A percentile compares a stretch with the other conserved stretches of the same genome.
Conservation (phyloP, 2,329 filamentous ascomycete species). For the Clarireedia homoeocarpa region DNA sequence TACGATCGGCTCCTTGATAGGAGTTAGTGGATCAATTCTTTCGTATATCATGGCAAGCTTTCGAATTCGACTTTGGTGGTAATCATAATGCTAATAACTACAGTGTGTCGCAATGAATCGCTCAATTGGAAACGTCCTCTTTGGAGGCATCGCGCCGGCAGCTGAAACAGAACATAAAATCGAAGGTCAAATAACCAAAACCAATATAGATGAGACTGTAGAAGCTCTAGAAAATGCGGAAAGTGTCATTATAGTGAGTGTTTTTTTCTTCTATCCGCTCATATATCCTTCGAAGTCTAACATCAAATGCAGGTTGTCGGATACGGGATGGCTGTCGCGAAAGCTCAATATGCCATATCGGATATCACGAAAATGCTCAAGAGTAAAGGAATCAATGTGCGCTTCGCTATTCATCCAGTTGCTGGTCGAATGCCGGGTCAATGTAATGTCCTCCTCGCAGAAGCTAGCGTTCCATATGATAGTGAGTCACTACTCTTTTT, state of each 20-base stretch:
- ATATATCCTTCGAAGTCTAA: not conserved
- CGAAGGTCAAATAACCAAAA: conserved; percentile 71
- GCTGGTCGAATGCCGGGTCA: conserved; percentile 90
- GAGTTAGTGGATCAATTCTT: conserved; percentile 80
- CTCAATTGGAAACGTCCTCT: conserved; percentile 80
- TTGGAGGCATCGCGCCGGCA: conserved; percentile 68
- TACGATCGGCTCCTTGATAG: conserved; percentile 78
- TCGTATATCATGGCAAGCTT: conserved; percentile 61
- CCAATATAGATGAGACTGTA: conserved; percentile 71
- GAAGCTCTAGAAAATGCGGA: conserved; percentile 70
- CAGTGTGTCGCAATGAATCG: conserved; percentile 83
- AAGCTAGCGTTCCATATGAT: conserved; percentile 83
- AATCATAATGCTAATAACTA: conserved; percentile 32
- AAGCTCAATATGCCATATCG: conserved; percentile 84
- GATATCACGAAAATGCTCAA: conserved; percentile 71
- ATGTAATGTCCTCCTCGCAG: conserved; percentile 83
- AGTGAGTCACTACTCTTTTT: conserved; percentile 35
- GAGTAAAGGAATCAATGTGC: conserved; percentile 69
- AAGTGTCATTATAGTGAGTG: conserved; percentile 62
- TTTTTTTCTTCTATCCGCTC: not conserved
- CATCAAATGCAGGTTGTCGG: conserved; percentile 46
- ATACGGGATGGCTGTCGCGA: conserved; percentile 91
- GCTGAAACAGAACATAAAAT: conserved; percentile 62
- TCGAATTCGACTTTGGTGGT: not conserved
- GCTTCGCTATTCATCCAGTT: conserved; percentile 85